A percentile compares a stretch with the other conserved stretches of the same genome.
phyloP scores from a whole-genome alignment of 208 protist genomes.

The Leptomonas seymouri region DNA sequence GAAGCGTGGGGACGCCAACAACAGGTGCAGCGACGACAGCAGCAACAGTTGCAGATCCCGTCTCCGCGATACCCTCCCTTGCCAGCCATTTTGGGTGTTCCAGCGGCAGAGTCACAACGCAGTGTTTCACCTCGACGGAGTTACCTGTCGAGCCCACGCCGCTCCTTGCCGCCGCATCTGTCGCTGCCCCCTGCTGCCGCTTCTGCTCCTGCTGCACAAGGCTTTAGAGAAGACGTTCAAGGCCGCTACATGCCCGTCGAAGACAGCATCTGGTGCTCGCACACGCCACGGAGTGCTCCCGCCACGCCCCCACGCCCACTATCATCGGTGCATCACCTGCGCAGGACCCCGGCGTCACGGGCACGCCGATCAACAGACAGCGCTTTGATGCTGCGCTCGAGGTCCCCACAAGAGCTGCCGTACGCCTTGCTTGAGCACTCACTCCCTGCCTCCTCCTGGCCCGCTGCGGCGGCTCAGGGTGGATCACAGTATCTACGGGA shows the following conservation, averaged over 20 bases:
- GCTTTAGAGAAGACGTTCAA: neutral
- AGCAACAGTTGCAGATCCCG: neutral
- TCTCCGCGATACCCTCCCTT: neutral
- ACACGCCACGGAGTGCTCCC: neutral
- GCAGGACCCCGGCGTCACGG: neutral
- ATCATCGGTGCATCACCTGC: neutral
- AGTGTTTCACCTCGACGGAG: neutral
- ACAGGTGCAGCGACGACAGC: neutral
- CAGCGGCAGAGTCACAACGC: neutral
- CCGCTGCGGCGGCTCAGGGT: neutral
- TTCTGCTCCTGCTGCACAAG: neutral
- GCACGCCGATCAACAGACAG: neutral
- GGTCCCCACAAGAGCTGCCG: neutral
- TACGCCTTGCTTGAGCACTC: neutral
- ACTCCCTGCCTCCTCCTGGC: neutral
- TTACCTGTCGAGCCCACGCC: neutral
- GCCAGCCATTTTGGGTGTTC: neutral
- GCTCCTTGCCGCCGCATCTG: neutral
- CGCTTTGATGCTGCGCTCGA: neutral
- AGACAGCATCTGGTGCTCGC: constrained; percentile 1
- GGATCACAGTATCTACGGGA: neutral
- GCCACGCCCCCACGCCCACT: neutral
- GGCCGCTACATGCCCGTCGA: neutral
- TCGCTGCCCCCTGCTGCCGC: neutral
- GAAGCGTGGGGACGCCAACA: neutral